Evolutionary conservation across 257 asterid genomes (phyloP), one percentile per base, ranked within the genome.

Genomic region (Gentiana macrophylla): DNA sequence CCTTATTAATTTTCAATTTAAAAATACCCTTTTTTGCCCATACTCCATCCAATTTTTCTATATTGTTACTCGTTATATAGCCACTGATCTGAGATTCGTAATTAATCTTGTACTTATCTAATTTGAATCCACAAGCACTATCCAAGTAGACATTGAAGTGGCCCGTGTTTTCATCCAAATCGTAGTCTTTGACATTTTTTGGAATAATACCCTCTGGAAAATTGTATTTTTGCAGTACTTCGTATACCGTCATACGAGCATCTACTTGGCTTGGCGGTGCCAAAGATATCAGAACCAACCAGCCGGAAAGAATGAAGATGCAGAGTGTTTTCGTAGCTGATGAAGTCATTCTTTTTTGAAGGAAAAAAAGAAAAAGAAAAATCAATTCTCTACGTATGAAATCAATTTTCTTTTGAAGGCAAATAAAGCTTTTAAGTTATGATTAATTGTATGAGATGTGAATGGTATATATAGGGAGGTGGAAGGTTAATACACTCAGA

Each of bases 121-220:
- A 56, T 52, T 67, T 48, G 81, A 78, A 81, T 61, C 66, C 68
- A 76, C 95, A 86, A 13, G 77, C 45, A 1, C 64, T 12, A 73
- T 67, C 51, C 12, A 86, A 60, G 52, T 67, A 37, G 4, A 79
- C 94, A 0, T 76, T 43, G 79, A 86, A 86, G 37, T 75, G 52
- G 1, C 95, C 95, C 35, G 90, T 77, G 75, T 65, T 12, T 6
- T 61, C 7, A 78, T 86, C 75, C 5, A 86, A 64, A 35, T 72
- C 70, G 77, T 86, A 86, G 78, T 72, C 32, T 35, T 68, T 70
- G 36, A 79, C 94, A 38, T 87, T 89, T 48, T 54, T 34, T 5
- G 95, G 95, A 35, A 86, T 84, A 62, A 86, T 76, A 1, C 95
- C 95, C 0, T 50, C 52, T 3, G 95, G 95, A 43, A 83, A 80